A percentile compares a stretch with the other conserved stretches of the same genome.
phyloP scores from a whole-genome alignment of 768 basidiomycete species.

The Suillus sp. region DNA sequence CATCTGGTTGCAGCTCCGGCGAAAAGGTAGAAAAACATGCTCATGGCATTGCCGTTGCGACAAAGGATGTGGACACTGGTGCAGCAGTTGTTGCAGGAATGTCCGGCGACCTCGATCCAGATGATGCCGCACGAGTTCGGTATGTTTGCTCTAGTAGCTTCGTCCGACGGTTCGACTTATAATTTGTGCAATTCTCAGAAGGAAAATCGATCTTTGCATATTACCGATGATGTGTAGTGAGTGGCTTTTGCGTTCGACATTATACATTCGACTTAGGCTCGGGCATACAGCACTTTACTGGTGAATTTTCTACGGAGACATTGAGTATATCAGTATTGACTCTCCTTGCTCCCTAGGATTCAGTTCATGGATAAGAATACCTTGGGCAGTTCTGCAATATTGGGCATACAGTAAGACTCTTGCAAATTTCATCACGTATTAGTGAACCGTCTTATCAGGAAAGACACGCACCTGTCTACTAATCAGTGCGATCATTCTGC shows the following conservation, averaged over 20 bases:
- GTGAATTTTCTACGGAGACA: constrained; percentile 31
- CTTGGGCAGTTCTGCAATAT: constrained; percentile 63
- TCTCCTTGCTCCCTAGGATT: constrained; percentile 44
- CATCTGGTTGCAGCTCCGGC: not conserved
- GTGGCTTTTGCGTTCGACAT: constrained; percentile 27
- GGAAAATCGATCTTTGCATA: constrained; percentile 69
- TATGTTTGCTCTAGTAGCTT: constrained; percentile 22
- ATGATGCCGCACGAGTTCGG: constrained; percentile 55
- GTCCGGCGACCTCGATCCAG: constrained; percentile 47
- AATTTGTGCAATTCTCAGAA: constrained; percentile 28
- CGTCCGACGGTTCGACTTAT: not conserved
- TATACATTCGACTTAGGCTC: not conserved
- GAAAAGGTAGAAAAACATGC: constrained; percentile 16
- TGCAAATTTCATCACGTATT: not conserved
- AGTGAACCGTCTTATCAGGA: constrained; percentile 36
- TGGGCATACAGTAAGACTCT: constrained; percentile 61
- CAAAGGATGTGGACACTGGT: constrained; percentile 60
- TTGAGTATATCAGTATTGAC: not conserved
- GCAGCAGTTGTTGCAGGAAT: constrained; percentile 56
- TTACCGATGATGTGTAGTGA: constrained; percentile 72
- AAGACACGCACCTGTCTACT: constrained; percentile 61
- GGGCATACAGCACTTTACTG: constrained; percentile 52
- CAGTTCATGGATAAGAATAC: constrained; percentile 83
- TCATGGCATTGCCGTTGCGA: constrained; percentile 36
- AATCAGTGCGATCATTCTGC: constrained; percentile 52